Conservation (phyloP, 139 green algal species). For the Chlamydomonas sphaeroides region DNA sequence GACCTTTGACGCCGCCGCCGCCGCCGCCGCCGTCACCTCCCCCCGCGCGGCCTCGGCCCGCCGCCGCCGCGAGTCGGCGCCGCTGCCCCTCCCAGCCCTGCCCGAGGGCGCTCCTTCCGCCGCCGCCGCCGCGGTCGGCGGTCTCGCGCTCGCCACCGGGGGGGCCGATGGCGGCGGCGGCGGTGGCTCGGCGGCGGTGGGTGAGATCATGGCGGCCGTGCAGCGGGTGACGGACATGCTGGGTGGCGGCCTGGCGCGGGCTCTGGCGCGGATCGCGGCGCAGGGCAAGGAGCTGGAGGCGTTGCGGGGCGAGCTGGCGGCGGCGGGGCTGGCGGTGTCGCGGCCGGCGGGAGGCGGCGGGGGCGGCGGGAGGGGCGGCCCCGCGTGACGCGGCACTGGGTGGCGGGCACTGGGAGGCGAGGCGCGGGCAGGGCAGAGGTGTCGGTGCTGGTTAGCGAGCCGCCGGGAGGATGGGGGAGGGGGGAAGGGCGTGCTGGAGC, state of each 20-base stretch:
- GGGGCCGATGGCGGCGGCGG: background rate
- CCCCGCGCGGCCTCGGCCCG: background rate
- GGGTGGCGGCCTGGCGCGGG: constrained; percentile 13
- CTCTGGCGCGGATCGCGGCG: background rate
- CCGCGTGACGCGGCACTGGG: too few relatives aligned
- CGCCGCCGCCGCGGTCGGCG: background rate
- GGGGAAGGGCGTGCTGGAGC: too few relatives aligned
- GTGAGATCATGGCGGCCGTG: constrained; percentile 6
- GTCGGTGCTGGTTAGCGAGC: too few relatives aligned
- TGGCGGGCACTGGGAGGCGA: too few relatives aligned
- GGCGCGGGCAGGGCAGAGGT: too few relatives aligned
- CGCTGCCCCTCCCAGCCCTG: too few relatives aligned
- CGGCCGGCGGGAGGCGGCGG: too few relatives aligned
- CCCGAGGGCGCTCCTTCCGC: background rate
- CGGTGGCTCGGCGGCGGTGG: background rate
- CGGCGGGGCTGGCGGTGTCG: too few relatives aligned
- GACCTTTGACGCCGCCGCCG: background rate
- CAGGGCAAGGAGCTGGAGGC: constrained; percentile 20
- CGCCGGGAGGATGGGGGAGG: too few relatives aligned
- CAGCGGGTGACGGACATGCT: constrained; percentile 14
- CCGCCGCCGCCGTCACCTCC: background rate
- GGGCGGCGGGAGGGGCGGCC: too few relatives aligned
- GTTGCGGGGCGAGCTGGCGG: background rate
- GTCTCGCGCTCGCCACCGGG: background rate
- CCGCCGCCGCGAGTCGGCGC: too few relatives aligned